These are phyloP conservation scores for Wickerhamiella sergipiensis DNA, from an alignment of 805 yeast genomes.

Conservation along the genomic window DNA sequence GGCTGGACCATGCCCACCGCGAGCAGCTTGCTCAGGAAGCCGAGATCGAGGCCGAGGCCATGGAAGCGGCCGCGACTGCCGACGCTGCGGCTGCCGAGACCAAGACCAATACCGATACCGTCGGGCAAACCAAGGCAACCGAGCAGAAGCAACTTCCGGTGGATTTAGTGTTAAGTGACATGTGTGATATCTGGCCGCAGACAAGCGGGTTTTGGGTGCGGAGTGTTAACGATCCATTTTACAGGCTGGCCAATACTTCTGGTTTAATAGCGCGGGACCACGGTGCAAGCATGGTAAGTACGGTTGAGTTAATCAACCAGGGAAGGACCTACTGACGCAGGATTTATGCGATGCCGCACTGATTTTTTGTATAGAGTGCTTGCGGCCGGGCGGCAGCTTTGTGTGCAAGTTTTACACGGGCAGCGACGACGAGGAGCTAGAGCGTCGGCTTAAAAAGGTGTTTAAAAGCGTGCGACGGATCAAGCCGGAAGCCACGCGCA, in stretches of 20 bases:
- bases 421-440: slow-evolving; percentile 54
- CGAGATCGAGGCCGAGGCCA: slow-evolving; percentile 21
- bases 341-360: slow-evolving; percentile 87
- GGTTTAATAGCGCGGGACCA: slow-evolving; percentile 78
- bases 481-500: slow-evolving; percentile 73
- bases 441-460: slow-evolving; percentile 39
- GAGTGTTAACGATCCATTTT: slow-evolving; percentile 64
- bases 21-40: slow-evolving; percentile 2
- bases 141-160: slow-evolving; percentile 28
- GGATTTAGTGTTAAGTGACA: slow-evolving; percentile 64
- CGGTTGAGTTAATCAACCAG: background rate
- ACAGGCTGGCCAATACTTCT: slow-evolving; percentile 87
- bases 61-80: slow-evolving; percentile 17
- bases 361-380: slow-evolving; percentile 54
- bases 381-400: slow-evolving; percentile 56
- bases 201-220: slow-evolving; percentile 38
- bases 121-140: slow-evolving; percentile 5
- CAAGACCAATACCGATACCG: background rate
- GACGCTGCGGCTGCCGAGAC: background rate
- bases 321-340: slow-evolving; percentile 19
- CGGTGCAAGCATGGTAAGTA: slow-evolving; percentile 53
- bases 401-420: slow-evolving; percentile 84
- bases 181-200: slow-evolving; percentile 54
- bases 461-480: slow-evolving; percentile 52
- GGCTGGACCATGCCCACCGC: background rate